These are phyloP conservation scores for Venturia effusa DNA, from an alignment of 2,329 filamentous ascomycete genomes.

Conservation along the genomic window DNA sequence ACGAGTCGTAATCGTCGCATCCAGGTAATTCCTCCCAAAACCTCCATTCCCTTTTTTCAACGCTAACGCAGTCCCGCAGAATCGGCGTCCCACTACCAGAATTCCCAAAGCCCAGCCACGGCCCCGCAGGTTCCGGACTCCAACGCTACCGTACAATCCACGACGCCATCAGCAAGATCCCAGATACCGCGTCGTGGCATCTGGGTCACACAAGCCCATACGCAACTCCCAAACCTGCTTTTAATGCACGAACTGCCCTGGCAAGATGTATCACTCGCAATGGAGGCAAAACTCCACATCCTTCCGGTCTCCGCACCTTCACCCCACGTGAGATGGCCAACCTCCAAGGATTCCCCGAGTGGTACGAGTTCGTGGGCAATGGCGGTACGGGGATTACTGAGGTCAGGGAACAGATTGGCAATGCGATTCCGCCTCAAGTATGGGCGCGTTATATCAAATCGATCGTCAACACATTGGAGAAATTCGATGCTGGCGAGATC, in stretches of 20 bases:
- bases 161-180: not conserved
- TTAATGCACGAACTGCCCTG: not conserved
- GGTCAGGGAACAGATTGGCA: conserved; percentile 1
- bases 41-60: too few species aligned
- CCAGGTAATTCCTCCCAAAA: too few species aligned
- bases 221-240: not conserved
- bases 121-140: not conserved
- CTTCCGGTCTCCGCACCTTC: not conserved
- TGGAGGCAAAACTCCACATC: not conserved
- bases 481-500: conserved; percentile 4
- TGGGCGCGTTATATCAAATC: not conserved
- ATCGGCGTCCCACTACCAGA: conserved; percentile 1
- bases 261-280: not conserved
- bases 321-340: not conserved
- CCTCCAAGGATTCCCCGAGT: not conserved
- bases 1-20: conserved; percentile 4
- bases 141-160: not conserved
- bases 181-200: not conserved
- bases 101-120: conserved; percentile 5
- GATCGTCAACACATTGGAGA: not conserved
- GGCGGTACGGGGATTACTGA: not conserved
- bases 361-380: not conserved
- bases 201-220: not conserved
- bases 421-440: conserved; percentile 5
- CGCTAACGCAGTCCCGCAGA: not conserved